Evolutionary conservation across 2,329 filamentous ascomycete genomes (phyloP), one percentile per base, ranked within the genome.

Genomic region (Ambrosiella cleistominuta): DNA sequence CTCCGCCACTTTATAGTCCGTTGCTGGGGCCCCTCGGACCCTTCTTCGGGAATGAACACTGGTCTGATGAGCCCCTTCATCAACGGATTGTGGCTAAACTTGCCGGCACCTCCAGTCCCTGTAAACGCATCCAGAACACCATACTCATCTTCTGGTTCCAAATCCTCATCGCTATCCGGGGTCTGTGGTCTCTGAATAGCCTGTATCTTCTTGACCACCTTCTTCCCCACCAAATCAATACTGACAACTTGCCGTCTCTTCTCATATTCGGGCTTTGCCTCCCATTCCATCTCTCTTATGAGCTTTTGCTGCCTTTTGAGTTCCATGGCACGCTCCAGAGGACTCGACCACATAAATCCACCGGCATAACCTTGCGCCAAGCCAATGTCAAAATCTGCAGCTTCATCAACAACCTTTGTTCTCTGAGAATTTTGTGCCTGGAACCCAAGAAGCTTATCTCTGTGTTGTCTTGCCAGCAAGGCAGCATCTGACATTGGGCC

Each of bases 391-490:
- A 81, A 81, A 59, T 82, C 79, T 0, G 78, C 72, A 0, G 88
- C 89, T 70, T 95, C 89, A 65, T 96, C 90, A 42, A 88, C 80
- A 13, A 96, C 85, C 13, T 83, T 87, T 1, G 90, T 96, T 49
- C 90, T 77, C 60, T 80, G 79, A 0, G 88, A 88, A 63, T 95
- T 95, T 65, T 95, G 83, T 0, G 86, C 82, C 68, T 96, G 90
- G 67, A 88, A 95, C 1, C 75, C 77, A 9, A 95, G 77, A 0
- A 96, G 75, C 65, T 79, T 86, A 67, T 95, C 89, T 13, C 89
- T 76, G 65, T 95, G 89, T 62, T 84, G 81, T 58, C 83, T 80
- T 0, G 88, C 88, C 62, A 81, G 82, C 19, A 76, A 75, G 49
- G 81, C 78, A 36, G 73, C 74, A 1, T 74, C 69, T 11, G 49